phyloP scores from a whole-genome alignment of 225 moss, liverwort and hornwort species.

The Climacium dendroides region DNA sequence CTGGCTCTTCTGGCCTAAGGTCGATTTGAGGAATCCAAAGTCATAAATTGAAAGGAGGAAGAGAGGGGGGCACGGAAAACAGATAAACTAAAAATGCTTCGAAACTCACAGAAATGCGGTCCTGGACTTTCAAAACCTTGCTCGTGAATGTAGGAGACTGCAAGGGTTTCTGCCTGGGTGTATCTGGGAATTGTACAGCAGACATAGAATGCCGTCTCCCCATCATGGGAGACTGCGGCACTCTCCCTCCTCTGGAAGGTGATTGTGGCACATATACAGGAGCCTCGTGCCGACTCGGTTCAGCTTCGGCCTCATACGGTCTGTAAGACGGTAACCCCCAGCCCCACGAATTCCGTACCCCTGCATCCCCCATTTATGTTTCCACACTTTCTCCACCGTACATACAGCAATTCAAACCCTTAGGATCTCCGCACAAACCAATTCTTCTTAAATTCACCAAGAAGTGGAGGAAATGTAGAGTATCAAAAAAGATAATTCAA shows the following conservation, averaged over 20 bases:
- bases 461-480: not conserved
- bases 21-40: not conserved
- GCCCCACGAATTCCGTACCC: conserved; percentile 50
- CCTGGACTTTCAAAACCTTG: conserved; percentile 48
- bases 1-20: not conserved
- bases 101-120: conserved; percentile 34
- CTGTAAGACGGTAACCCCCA: conserved; percentile 43
- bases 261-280: conserved; percentile 28
- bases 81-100: not conserved
- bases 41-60: not conserved
- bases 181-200: conserved; percentile 18
- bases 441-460: not conserved
- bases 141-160: conserved; percentile 21
- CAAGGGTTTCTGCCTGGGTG: conserved; percentile 20
- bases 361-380: conserved; percentile 31
- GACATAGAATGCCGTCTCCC: conserved; percentile 38
- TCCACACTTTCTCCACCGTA: not conserved
- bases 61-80: not conserved
- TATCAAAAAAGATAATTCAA: not conserved
- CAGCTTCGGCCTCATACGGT: conserved; percentile 28
- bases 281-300: conserved; percentile 17
- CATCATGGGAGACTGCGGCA: conserved; percentile 15
- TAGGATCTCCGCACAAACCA: not conserved
- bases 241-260: conserved; percentile 12
- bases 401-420: not conserved